Evolutionary conservation across 208 protist genomes (phyloP), one percentile per base, ranked within the genome.

Genomic region (Trypanosomatidae sp.): DNA sequence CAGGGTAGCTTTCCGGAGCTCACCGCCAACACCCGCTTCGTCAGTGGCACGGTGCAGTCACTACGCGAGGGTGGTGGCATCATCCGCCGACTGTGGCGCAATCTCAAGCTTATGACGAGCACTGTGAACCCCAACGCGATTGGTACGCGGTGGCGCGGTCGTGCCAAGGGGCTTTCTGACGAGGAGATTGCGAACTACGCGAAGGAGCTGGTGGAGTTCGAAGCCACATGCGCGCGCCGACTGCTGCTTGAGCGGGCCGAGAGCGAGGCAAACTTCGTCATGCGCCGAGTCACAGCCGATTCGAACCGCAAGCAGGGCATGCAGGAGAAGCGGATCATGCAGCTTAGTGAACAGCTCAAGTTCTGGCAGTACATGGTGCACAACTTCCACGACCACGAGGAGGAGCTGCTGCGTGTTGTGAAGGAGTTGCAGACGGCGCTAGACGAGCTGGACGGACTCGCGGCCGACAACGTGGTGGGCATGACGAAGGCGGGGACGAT

Each of bases 361-460:
- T 97, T 97, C 59, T 97, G 92, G 91, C 92, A 97, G 77, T 97
- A 97, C 80, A 95, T 97, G 90, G 92, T 97, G 30, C 92, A 95
- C 73, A 95, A 97, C 83, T 97, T 97, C 69, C 92, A 97, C 79
- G 92, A 97, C 73, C 92, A 97, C 75, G 90, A 97, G 81, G 90
- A 95, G 62, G 83, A 97, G 78, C 79, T 97, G 71, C 60, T 87
- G 69, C 85, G 86, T 39, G 92, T 91, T 17, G 90, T 94, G 33
- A 76, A 76, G 36, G 87, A 91, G 78, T 80, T 97, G 60, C 84
- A 89, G 69, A 62, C 60, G 6, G 83, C 88, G 25, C 72, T 95
- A 25, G 89, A 97, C 70, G 92, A 95, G 79, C 73, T 97, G 56
- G 90, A 97, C 30, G 92, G 92, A 3, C 77, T 92, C 28, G 79